phyloP scores from a whole-genome alignment of 148 eudicot genomes.

The Rhododendron molle region DNA sequence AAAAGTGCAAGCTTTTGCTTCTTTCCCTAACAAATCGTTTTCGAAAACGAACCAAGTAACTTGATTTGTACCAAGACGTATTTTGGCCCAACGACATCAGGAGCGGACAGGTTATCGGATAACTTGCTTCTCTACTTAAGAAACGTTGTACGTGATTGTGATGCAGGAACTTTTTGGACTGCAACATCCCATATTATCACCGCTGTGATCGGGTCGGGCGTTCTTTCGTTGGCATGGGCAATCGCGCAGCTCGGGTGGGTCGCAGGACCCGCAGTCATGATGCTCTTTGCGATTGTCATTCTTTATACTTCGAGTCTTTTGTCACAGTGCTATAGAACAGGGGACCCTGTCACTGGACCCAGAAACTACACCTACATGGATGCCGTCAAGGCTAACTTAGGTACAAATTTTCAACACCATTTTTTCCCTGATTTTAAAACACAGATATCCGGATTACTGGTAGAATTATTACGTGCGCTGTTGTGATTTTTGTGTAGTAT shows the following conservation, averaged over 20 bases:
- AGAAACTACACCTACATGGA: slow-evolving; percentile 40
- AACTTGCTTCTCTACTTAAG: too few species aligned
- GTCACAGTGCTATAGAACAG: slow-evolving; percentile 32
- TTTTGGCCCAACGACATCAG: too few species aligned
- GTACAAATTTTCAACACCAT: background rate
- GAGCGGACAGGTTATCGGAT: too few species aligned
- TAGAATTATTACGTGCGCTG: background rate
- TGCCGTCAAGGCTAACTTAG: slow-evolving; percentile 31
- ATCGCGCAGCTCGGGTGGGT: slow-evolving; percentile 39
- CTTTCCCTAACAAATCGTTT: too few species aligned
- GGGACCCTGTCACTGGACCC: slow-evolving; percentile 31
- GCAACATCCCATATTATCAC: slow-evolving; percentile 30
- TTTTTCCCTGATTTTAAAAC: background rate
- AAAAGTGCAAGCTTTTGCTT: too few species aligned
- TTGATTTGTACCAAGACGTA: too few species aligned
- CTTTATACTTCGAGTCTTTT: slow-evolving; percentile 31
- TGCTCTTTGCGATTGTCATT: slow-evolving; percentile 30
- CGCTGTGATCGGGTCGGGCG: slow-evolving; percentile 39
- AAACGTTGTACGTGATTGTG: background rate
- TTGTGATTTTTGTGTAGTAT: background rate
- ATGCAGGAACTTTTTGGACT: slow-evolving; percentile 31
- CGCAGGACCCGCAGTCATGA: slow-evolving; percentile 28
- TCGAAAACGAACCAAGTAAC: too few species aligned
- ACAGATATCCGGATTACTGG: background rate
- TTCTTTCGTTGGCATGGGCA: slow-evolving; percentile 36